These are phyloP conservation scores for Boletus huronensis DNA, from an alignment of 768 basidiomycete genomes.

Conservation along the genomic window DNA sequence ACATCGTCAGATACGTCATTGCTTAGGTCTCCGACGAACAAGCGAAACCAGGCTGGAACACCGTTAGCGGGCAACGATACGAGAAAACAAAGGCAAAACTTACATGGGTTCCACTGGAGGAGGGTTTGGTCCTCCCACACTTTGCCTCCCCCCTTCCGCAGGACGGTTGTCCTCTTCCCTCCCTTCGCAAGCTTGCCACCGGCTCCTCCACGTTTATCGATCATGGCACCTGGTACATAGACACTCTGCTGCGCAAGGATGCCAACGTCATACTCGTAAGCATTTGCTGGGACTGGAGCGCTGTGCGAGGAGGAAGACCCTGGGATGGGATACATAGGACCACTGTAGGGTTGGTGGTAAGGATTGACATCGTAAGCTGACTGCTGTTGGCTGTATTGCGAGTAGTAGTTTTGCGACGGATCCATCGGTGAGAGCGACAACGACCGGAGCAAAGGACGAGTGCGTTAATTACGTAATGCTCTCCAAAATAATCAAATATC, in stretches of 20 bases:
- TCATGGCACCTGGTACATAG: conserved; percentile 89
- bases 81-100: conserved; percentile 29
- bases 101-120: conserved; percentile 96
- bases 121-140: conserved; percentile 98
- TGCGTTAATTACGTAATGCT: conserved; percentile 16
- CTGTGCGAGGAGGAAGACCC: conserved; percentile 64
- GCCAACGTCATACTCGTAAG: conserved; percentile 90
- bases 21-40: conserved; percentile 97
- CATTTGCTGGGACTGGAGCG: conserved; percentile 83
- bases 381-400: conserved; percentile 51
- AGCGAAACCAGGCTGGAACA: conserved; percentile 83
- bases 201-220: conserved; percentile 81
- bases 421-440: conserved; percentile 24
- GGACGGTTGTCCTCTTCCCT: conserved; percentile 88
- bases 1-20: conserved; percentile 98
- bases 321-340: conserved; percentile 65
- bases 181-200: conserved; percentile 86
- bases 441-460: not conserved
- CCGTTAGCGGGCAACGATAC: conserved; percentile 1
- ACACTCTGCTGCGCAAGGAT: conserved; percentile 89
- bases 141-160: conserved; percentile 94
- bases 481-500: conserved; percentile 14
- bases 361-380: conserved; percentile 65
- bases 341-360: conserved; percentile 78
- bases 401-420: conserved; percentile 42